Evolutionary conservation across 176 grass and related monocot species (phyloP).

Genomic region (Oryza coarctata): DNA sequence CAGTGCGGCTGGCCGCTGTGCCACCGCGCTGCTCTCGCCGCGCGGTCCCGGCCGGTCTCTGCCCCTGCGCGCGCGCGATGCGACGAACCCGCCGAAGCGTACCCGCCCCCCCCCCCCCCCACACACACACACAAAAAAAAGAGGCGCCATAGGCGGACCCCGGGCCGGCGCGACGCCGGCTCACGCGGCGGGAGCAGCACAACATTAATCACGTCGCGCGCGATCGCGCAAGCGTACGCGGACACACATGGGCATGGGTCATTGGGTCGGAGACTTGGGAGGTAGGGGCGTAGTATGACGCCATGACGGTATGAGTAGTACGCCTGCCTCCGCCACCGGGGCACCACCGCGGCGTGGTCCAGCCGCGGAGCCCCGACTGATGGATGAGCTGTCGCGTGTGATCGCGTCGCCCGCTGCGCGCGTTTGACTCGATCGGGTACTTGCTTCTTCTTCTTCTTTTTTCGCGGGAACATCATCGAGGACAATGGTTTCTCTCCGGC

Average conservation of each 20-base stretch:
- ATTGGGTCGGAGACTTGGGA: background rate
- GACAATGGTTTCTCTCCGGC: conserved; percentile 37
- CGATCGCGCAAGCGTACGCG: background rate
- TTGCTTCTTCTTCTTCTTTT: background rate
- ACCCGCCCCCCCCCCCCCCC: background rate
- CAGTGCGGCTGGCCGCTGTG: background rate
- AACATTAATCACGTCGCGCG: background rate
- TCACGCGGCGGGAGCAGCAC: background rate
- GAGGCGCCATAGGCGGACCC: background rate
- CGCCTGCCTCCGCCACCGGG: background rate
- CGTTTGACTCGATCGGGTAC: background rate
- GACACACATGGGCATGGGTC: background rate
- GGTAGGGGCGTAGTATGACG: background rate
- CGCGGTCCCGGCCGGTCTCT: background rate
- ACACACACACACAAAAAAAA: too few species aligned
- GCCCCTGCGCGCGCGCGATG: background rate
- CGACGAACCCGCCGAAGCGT: background rate
- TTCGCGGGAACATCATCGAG: conserved; percentile 1
- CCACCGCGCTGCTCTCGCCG: background rate
- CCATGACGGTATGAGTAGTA: background rate
- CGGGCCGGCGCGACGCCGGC: background rate
- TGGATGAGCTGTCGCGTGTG: background rate
- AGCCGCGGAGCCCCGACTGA: background rate
- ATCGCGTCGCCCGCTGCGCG: too few species aligned
- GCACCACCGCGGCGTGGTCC: background rate